Evolutionary conservation across 805 yeast species (phyloP).

Genomic region (Schwanniomyces occidentalis): DNA sequence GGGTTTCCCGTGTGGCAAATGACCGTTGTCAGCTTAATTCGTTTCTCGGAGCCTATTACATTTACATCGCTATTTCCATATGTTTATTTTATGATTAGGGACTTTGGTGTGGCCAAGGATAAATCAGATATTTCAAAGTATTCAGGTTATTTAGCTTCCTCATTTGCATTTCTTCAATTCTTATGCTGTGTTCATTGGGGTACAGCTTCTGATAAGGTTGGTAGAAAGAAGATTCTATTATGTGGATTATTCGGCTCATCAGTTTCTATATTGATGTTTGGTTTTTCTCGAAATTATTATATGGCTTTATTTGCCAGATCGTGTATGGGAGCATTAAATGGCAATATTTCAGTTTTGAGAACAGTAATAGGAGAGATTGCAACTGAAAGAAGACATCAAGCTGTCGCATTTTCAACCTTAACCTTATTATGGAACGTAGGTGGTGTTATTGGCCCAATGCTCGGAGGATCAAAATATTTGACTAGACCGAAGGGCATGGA

Average conservation of each 20-base stretch:
- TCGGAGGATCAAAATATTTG: slow-evolving; percentile 51
- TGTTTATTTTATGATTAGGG: slow-evolving; percentile 61
- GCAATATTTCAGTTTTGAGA: slow-evolving; percentile 64
- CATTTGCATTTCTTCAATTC: slow-evolving; percentile 63
- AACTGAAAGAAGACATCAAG: slow-evolving; percentile 56
- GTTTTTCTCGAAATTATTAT: slow-evolving; percentile 52
- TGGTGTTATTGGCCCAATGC: slow-evolving; percentile 58
- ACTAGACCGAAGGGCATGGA: slow-evolving; percentile 39
- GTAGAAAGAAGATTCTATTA: slow-evolving; percentile 55
- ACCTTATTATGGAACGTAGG: slow-evolving; percentile 66
- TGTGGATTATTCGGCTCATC: slow-evolving; percentile 55
- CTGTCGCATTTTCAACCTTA: slow-evolving; percentile 59
- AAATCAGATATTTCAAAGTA: slow-evolving; percentile 57
- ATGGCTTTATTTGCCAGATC: slow-evolving; percentile 55
- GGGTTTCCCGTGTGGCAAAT: slow-evolving; percentile 60
- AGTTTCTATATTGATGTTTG: slow-evolving; percentile 47
- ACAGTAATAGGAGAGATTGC: slow-evolving; percentile 66
- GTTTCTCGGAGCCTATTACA: slow-evolving; percentile 63
- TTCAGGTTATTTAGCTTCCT: slow-evolving; percentile 61
- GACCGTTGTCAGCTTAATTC: slow-evolving; percentile 37
- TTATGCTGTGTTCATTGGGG: slow-evolving; percentile 64
- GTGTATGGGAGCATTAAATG: slow-evolving; percentile 58
- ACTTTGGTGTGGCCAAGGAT: slow-evolving; percentile 49
- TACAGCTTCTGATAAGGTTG: slow-evolving; percentile 50
- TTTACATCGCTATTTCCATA: slow-evolving; percentile 66